Conservation (phyloP, 768 basidiomycete genomes). For the Pholiota conissans region DNA sequence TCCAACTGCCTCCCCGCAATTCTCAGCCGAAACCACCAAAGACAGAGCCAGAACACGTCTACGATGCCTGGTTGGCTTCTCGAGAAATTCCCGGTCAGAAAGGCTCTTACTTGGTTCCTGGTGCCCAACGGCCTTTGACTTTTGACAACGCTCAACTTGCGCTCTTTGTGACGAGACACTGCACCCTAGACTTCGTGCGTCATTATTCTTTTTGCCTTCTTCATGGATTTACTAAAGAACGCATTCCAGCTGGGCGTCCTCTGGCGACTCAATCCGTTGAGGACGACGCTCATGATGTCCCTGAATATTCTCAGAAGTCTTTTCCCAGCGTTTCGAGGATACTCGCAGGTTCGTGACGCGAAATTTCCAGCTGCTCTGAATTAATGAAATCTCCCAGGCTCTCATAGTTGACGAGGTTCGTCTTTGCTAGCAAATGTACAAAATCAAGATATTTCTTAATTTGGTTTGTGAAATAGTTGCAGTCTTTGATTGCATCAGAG, state of each 20-base stretch:
- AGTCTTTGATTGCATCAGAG: constrained; percentile 67
- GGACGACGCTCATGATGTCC: constrained; percentile 69
- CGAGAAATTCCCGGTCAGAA: constrained; percentile 48
- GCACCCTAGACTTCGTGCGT: constrained; percentile 55
- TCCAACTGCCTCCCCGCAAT: constrained; percentile 29
- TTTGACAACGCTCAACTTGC: constrained; percentile 59
- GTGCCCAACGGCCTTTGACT: constrained; percentile 67
- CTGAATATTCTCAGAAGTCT: constrained; percentile 72
- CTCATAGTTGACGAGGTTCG: constrained; percentile 82
- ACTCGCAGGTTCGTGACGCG: constrained; percentile 60
- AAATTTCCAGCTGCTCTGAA: constrained; percentile 12
- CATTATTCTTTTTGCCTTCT: constrained; percentile 4
- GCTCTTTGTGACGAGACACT: constrained; percentile 49
- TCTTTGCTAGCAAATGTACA: constrained; percentile 7
- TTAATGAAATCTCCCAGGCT: constrained; percentile 43
- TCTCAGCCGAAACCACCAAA: constrained; percentile 19
- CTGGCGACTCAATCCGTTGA: constrained; percentile 60
- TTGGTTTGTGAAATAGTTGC: constrained; percentile 48
- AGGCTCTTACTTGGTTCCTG: constrained; percentile 55
- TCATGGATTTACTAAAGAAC: background rate
- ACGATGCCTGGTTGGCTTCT: constrained; percentile 62
- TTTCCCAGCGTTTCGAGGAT: constrained; percentile 81
- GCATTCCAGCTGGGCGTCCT: constrained; percentile 39
- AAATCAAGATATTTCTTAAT: constrained; percentile 15
- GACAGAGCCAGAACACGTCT: constrained; percentile 32